Percentiles rank a stretch among this genome's conserved stretches.
These are phyloP conservation scores for Xylariaceae sp. DNA, from an alignment of 2,329 filamentous ascomycete genomes.

Conservation along the genomic window DNA sequence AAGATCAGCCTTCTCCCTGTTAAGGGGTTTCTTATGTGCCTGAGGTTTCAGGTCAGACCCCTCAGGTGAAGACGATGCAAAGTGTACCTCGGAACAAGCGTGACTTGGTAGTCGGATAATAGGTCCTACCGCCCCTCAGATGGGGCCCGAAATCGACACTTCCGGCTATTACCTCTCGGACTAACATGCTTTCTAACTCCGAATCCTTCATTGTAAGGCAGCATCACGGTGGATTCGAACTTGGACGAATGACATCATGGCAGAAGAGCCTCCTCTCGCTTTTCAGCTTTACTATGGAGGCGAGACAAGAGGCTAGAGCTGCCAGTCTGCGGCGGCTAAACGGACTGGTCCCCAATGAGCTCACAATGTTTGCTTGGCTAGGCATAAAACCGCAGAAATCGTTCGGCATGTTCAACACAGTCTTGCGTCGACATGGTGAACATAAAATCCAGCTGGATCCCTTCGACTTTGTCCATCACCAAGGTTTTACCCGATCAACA, in stretches of 20 bases:
- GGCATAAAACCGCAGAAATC: background rate
- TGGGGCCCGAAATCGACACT: conserved; percentile 5
- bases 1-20: conserved; percentile 18
- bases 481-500: conserved; percentile 14
- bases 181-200: background rate
- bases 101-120: conserved; percentile 8
- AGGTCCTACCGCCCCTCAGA: conserved; percentile 14
- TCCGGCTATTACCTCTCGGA: background rate
- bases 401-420: background rate
- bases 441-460: conserved; percentile 14
- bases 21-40: conserved; percentile 8
- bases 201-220: background rate
- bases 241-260: conserved; percentile 8
- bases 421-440: background rate
- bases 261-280: conserved; percentile 2
- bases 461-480: conserved; percentile 12
- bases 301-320: conserved; percentile 3
- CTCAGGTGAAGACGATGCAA: conserved; percentile 10
- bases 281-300: background rate
- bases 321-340: conserved; percentile 15
- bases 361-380: background rate
- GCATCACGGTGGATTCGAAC: background rate
- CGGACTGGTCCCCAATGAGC: conserved; percentile 1
- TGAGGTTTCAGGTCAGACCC: background rate
- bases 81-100: background rate